phyloP scores from a whole-genome alignment of 1,284 basidiomycete genomes.

The Leccinum griseonigrum region DNA sequence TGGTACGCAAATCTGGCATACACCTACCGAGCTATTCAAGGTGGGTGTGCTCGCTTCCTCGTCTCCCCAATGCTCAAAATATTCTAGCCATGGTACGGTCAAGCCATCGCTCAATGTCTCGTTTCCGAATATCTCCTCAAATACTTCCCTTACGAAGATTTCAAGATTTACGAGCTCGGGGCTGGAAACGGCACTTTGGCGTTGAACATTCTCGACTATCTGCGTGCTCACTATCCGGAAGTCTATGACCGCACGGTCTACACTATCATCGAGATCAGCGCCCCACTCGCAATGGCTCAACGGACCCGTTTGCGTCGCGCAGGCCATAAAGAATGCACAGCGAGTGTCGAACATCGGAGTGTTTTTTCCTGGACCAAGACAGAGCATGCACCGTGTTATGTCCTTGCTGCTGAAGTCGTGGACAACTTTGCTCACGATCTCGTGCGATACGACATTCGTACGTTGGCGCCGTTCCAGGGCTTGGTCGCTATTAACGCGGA shows the following conservation, averaged over 20 bases:
- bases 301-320: slow-evolving; percentile 33
- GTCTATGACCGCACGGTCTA: slow-evolving; percentile 91
- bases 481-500: slow-evolving; percentile 77
- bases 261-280: slow-evolving; percentile 92
- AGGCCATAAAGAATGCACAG: slow-evolving; percentile 44
- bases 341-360: slow-evolving; percentile 77
- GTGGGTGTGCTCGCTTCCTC: slow-evolving; percentile 44
- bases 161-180: slow-evolving; percentile 96
- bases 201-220: slow-evolving; percentile 80
- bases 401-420: slow-evolving; percentile 94
- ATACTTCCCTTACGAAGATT: slow-evolving; percentile 94
- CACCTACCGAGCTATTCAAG: slow-evolving; percentile 97
- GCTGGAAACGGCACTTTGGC: slow-evolving; percentile 97
- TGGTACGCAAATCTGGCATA: slow-evolving; percentile 97
- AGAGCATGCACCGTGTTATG: slow-evolving; percentile 85
- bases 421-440: slow-evolving; percentile 99
- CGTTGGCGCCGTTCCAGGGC: slow-evolving; percentile 81
- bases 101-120: slow-evolving; percentile 85
- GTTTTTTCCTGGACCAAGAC: slow-evolving; percentile 84
- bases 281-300: slow-evolving; percentile 75
- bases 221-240: slow-evolving; percentile 80
- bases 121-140: slow-evolving; percentile 91
- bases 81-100: slow-evolving; percentile 87
- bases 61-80: slow-evolving; percentile 8
- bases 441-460: slow-evolving; percentile 83